These are phyloP conservation scores for Trapa incisa DNA, from an alignment of 345 rosid genomes.

Conservation along the genomic window DNA sequence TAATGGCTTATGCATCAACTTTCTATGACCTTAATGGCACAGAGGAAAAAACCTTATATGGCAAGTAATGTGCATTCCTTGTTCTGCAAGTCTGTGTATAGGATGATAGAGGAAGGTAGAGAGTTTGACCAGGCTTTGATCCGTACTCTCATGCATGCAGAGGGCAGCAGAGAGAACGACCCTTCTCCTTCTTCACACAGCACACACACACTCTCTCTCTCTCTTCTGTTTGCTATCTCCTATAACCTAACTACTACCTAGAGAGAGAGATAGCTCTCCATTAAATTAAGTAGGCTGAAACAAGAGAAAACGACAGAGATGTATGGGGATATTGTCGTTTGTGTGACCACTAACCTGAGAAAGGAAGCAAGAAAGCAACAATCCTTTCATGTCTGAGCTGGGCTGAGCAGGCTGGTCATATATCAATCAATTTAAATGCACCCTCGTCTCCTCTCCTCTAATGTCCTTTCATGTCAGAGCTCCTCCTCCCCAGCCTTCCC, in stretches of 20 bases:
- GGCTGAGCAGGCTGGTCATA: too few relatives aligned
- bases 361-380: not conserved
- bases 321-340: not conserved
- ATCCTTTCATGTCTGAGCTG: too few relatives aligned
- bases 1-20: too few relatives aligned
- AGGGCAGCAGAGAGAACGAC: not conserved
- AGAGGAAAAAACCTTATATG: too few relatives aligned
- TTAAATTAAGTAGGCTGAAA: too few relatives aligned
- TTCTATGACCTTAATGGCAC: too few relatives aligned
- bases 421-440: too few relatives aligned
- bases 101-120: not conserved
- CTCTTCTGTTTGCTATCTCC: not conserved
- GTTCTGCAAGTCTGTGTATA: too few relatives aligned
- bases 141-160: conserved; percentile 1
- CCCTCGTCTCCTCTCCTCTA: too few relatives aligned
- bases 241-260: not conserved
- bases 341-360: not conserved
- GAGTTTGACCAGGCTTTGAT: not conserved
- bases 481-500: too few relatives aligned
- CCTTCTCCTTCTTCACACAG: too few relatives aligned
- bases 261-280: not conserved
- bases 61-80: too few relatives aligned
- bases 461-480: not conserved
- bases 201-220: not conserved
- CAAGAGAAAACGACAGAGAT: not conserved